Conservation (phyloP, 257 asterid species). For the Capsicum baccatum region DNA sequence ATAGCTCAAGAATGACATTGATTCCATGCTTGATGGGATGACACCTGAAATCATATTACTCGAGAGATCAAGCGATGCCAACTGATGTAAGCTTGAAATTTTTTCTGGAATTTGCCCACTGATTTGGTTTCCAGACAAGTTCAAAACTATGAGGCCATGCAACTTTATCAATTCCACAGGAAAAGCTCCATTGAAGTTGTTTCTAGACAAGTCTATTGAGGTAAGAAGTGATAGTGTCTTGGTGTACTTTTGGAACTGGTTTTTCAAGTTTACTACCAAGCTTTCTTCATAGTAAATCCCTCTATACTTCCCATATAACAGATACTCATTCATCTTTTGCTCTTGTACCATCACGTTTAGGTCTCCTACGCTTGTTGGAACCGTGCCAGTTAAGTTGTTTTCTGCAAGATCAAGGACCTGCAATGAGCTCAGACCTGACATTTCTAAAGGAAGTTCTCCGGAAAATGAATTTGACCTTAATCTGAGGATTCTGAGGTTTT, state of each 20-base stretch:
- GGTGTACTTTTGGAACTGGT: constrained; percentile 47
- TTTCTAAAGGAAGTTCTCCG: constrained; percentile 39
- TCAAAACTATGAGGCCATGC: constrained; percentile 45
- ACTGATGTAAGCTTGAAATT: constrained; percentile 46
- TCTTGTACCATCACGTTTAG: constrained; percentile 50
- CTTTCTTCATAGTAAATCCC: constrained; percentile 52
- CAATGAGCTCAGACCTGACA: constrained; percentile 46
- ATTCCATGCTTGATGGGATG: constrained; percentile 55
- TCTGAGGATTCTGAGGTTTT: constrained; percentile 48
- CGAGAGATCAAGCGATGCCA: constrained; percentile 60
- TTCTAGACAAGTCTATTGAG: constrained; percentile 54
- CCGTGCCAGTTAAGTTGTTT: constrained; percentile 46
- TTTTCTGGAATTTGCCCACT: constrained; percentile 53
- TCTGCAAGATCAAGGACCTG: constrained; percentile 60
- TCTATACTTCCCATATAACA: constrained; percentile 49
- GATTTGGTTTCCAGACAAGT: constrained; percentile 56
- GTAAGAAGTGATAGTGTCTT: constrained; percentile 62
- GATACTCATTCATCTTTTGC: constrained; percentile 37
- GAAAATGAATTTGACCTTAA: constrained; percentile 48
- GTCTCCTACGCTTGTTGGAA: constrained; percentile 48
- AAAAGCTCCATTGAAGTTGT: constrained; percentile 50
- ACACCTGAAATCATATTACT: constrained; percentile 46
- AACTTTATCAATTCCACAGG: constrained; percentile 47
- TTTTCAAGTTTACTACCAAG: constrained; percentile 49
- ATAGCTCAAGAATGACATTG: constrained; percentile 44